Evolutionary conservation across 768 basidiomycete genomes (phyloP), one percentile per base, ranked within the genome.

Genomic region (Boletus fagicola): DNA sequence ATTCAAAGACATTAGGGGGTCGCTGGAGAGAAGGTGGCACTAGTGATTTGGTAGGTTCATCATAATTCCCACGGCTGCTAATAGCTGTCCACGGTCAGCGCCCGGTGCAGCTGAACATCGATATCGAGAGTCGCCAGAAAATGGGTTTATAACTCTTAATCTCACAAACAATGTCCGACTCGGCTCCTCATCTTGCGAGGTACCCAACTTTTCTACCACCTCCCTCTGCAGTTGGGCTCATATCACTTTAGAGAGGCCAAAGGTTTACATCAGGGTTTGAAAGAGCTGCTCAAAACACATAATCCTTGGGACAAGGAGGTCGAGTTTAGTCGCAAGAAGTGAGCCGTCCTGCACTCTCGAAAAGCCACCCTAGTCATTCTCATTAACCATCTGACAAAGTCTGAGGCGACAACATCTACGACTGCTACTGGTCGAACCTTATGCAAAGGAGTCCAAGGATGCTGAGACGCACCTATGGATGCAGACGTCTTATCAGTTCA

Each of bases 381-480:
- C 36, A 55, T 53, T 45, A 51, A 53, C 58, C 46, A 45, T 58
- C 30, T 24, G 33, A 8, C 39, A 56, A 62, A 92, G 90, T 68
- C 78, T 92, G 55, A 83, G 90, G 50, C 81, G 84, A 53, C 82
- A 81, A 43, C 86, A 90, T 69, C 77, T 92, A 49, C 82, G 78
- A 46, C 77, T 92, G 38, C 78, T 93, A 20, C 80, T 92, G 60
- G 70, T 83, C 22, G 77, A 89, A 66, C 87, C 90, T 2, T 83
- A 81, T 64, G 79, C 87, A 43, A 81, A 79, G 49, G 89, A 92
- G 71, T 85, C 87, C 48, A 85, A 86, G 68, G 88, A 92, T 74
- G 84, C 83, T 42, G 90, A 94, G 68, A 89, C 82, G 31, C 86
- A 89, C 61, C 80, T 96, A 10, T 96, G 94, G 93, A 91, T 94